Base-by-base conservation (phyloP, 768 basidiomycete species). In the Amanita rimosa region DNA sequence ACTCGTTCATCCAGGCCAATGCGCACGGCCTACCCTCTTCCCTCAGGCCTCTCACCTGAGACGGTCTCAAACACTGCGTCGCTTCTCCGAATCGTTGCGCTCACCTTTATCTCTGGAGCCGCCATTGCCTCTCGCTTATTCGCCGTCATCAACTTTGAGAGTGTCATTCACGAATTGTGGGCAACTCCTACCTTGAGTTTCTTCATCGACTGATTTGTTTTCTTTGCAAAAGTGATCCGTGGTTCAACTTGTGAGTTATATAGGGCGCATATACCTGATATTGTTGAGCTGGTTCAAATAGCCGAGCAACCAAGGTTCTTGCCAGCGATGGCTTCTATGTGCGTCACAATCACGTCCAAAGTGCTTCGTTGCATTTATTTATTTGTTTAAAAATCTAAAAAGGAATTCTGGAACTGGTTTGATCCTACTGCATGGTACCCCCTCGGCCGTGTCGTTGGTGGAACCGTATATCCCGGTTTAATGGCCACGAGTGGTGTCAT, bases 361-460 rank as follows among this genome's bases (percentile, higher is more conserved):
- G 4, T n/a, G 3, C 9, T 38, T 41, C 22, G 47, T 29, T n/a
- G n/a, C n/a, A n/a, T n/a, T n/a, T n/a, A n/a, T n/a, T n/a, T 5
- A 24, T 24, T 45, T n/a, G 53, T 9, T 4, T 43, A 49, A 29
- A 56, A 22, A 19, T 3, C 4, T 46, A 9, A 31, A 11, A 53
- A 96, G 92, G 95, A 88, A 81, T 98, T 99, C 69, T 99, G 96
- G 96, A 99, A 99, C 62, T 99, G 96, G 96, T 99, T 99, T 62
- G 96, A 99, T 67, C 94, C 94, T 17, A 96, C 95, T 3, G 95
- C 95, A 56, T 99, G 96, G 96, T 98, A 99, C 59, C 96, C 96
- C 9, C 81, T 99, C 0, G 96, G 96, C 39, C 91, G 96, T 58
- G 93, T 96, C 44, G 96, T 98, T 38, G 96, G 96, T 46, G 95